Conservation (phyloP, 2,329 filamentous ascomycete species). For the Fusarium redolens region DNA sequence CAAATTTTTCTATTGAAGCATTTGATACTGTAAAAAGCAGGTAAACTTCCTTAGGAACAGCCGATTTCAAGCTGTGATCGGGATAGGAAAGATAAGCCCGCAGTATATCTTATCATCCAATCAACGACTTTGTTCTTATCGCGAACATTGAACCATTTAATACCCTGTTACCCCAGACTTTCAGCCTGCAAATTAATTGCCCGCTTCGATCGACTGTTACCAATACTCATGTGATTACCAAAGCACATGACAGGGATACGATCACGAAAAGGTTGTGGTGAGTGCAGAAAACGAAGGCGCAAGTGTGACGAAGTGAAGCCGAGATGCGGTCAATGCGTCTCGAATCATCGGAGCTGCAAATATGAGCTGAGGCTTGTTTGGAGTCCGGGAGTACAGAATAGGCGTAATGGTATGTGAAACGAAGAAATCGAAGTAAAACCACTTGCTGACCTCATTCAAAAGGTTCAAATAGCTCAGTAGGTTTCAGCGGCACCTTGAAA, state of each 20-base stretch:
- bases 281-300: conserved; percentile 44
- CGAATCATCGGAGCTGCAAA: conserved; percentile 29
- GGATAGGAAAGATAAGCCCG: not conserved
- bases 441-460: accelerated
- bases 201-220: not conserved
- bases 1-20: accelerated
- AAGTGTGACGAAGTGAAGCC: conserved; percentile 47
- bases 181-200: not conserved
- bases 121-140: conserved; percentile 2
- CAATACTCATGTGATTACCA: not conserved
- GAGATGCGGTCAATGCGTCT: conserved; percentile 38
- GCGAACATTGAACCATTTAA: not conserved
- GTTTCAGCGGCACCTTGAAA: not conserved
- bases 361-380: conserved; percentile 44
- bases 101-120: not conserved
- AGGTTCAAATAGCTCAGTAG: not conserved
- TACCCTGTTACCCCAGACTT: not conserved
- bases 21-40: not conserved
- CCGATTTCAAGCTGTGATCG: not conserved
- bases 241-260: conserved; percentile 38
- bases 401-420: not conserved
- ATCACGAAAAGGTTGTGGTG: conserved; percentile 46
- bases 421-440: accelerated
- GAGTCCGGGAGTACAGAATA: conserved; percentile 20
- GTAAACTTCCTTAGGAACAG: not conserved